These are phyloP conservation scores for Alternaria hordeiaustralica DNA, from an alignment of 2,329 filamentous ascomycete species.

Conservation along the genomic window DNA sequence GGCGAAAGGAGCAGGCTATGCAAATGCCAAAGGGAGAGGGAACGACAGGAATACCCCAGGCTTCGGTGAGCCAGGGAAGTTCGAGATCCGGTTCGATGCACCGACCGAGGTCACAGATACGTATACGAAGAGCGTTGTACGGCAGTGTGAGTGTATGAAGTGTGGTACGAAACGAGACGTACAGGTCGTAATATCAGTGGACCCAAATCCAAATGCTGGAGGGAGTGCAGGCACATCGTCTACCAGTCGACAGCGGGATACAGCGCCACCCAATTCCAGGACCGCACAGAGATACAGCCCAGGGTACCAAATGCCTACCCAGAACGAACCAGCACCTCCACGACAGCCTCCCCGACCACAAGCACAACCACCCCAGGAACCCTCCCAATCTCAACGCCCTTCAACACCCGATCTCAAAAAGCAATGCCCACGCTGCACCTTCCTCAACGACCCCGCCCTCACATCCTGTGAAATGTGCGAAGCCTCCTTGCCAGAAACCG, in stretches of 20 bases:
- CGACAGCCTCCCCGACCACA: conserved; percentile 25
- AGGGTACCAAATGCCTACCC: conserved; percentile 35
- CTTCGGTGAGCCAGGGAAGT: conserved; percentile 39
- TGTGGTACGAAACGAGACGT: conserved; percentile 46
- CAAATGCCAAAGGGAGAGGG: conserved; percentile 29
- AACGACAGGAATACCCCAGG: conserved; percentile 16
- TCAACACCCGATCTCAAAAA: conserved; percentile 39
- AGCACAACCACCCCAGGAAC: conserved; percentile 11
- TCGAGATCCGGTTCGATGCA: conserved; percentile 46
- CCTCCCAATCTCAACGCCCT: conserved; percentile 11
- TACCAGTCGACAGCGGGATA: conserved; percentile 18
- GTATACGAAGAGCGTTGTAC: conserved; percentile 37
- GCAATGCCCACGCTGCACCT: conserved; percentile 45
- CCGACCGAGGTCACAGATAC: conserved; percentile 38
- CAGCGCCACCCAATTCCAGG: conserved; percentile 22
- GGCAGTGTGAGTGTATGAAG: conserved; percentile 46
- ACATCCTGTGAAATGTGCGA: conserved; percentile 44
- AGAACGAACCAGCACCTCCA: conserved; percentile 22
- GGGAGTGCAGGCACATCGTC: conserved; percentile 4
- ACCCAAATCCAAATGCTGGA: conserved; percentile 33
- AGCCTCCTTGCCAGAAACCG: conserved; percentile 31
- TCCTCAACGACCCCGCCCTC: conserved; percentile 42
- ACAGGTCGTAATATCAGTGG: conserved; percentile 41
- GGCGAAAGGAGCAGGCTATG: conserved; percentile 39
- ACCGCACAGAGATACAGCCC: conserved; percentile 33